Conservation (phyloP, 371 early-diverging fungal genomes). For the Apophysomyces elegans region DNA sequence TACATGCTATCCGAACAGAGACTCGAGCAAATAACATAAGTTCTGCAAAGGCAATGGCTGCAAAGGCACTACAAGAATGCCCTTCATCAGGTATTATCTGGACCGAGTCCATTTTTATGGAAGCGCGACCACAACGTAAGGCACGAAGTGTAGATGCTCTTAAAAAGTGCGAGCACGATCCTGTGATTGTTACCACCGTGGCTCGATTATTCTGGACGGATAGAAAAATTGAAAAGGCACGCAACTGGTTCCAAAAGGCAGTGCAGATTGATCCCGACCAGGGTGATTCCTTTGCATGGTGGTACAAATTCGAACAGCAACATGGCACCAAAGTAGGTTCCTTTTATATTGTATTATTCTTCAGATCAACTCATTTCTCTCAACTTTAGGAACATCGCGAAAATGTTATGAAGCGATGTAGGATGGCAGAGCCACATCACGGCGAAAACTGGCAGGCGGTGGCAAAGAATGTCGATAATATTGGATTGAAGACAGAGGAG, state of each 20-base stretch:
- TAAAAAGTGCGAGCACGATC: conserved; percentile 88
- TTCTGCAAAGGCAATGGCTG: conserved; percentile 80
- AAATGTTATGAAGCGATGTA: conserved; percentile 71
- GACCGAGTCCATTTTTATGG: conserved; percentile 88
- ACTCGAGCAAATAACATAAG: conserved; percentile 67
- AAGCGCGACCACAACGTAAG: conserved; percentile 88
- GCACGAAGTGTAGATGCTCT: conserved; percentile 90
- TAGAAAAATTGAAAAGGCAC: conserved; percentile 91
- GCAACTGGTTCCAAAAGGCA: conserved; percentile 90
- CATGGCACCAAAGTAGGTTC: conserved; percentile 67
- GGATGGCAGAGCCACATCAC: conserved; percentile 85
- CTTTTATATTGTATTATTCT: background rate
- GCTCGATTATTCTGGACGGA: conserved; percentile 94
- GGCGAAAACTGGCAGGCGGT: conserved; percentile 88
- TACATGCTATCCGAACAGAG: conserved; percentile 88
- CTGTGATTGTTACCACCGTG: conserved; percentile 79
- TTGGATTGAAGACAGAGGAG: conserved; percentile 69
- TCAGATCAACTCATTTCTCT: background rate
- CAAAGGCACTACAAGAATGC: conserved; percentile 93
- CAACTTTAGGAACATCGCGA: conserved; percentile 46
- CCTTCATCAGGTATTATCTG: conserved; percentile 87
- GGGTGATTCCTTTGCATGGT: conserved; percentile 97
- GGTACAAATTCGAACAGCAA: conserved; percentile 86
- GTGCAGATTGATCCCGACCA: conserved; percentile 82
- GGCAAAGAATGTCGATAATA: conserved; percentile 77